phyloP scores from a whole-genome alignment of 2,329 filamentous ascomycete species.

The Phialophora expanda region DNA sequence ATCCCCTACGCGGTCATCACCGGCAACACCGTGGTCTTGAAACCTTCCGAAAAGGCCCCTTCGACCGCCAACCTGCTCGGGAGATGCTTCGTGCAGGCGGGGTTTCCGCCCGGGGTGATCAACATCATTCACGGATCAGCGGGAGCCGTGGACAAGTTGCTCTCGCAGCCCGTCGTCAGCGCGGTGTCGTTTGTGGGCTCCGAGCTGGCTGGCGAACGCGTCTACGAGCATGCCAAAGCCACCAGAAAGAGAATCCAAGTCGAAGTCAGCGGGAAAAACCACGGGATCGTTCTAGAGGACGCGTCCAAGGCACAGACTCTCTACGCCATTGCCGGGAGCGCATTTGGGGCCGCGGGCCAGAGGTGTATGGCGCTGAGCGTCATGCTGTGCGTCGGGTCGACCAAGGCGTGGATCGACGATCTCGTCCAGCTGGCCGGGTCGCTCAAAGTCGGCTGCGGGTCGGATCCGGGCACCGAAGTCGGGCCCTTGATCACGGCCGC shows the following conservation, averaged over 20 bases:
- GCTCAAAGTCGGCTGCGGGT: slow-evolving; percentile 63
- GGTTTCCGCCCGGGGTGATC: slow-evolving; percentile 64
- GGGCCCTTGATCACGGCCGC: slow-evolving; percentile 63
- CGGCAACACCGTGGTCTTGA: slow-evolving; percentile 74
- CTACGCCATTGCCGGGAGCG: slow-evolving; percentile 33
- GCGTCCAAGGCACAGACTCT: slow-evolving; percentile 48
- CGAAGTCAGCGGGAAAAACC: slow-evolving; percentile 65
- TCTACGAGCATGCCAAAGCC: slow-evolving; percentile 63
- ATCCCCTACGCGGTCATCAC: slow-evolving; percentile 70
- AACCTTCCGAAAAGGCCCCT: slow-evolving; percentile 71
- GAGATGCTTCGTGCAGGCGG: slow-evolving; percentile 57
- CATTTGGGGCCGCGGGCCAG: slow-evolving; percentile 22
- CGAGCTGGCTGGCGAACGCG: slow-evolving; percentile 65
- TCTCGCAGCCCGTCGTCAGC: slow-evolving; percentile 61
- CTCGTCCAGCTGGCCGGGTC: slow-evolving; percentile 57
- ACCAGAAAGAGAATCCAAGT: slow-evolving; percentile 67
- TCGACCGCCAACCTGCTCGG: slow-evolving; percentile 60
- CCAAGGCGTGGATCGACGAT: slow-evolving; percentile 56
- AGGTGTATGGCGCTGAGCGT: slow-evolving; percentile 48
- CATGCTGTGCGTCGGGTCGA: slow-evolving; percentile 45
- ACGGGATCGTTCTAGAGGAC: slow-evolving; percentile 49
- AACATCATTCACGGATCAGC: slow-evolving; percentile 57
- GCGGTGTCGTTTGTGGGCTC: slow-evolving; percentile 63
- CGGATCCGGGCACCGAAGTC: slow-evolving; percentile 59
- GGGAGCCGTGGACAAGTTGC: slow-evolving; percentile 53